Conservation (phyloP, 164 flowering plant genomes). For the Chimonanthus salicifolius region DNA sequence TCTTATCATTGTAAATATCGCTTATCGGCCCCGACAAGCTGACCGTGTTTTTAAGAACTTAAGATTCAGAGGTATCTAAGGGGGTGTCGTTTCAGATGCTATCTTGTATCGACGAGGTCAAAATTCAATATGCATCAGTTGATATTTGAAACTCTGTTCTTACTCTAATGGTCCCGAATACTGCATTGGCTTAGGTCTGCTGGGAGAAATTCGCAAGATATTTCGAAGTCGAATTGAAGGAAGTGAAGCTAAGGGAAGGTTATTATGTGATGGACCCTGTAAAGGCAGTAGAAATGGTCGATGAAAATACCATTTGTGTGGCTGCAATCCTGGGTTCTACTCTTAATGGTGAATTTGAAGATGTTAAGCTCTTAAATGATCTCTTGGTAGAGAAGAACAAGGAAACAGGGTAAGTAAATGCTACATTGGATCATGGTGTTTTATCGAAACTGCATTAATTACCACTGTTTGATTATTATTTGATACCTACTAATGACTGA, state of each 20-base stretch:
- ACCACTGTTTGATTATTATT: too few relatives aligned
- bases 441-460: too few relatives aligned
- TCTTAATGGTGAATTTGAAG: constrained; percentile 43
- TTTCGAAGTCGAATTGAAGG: too few relatives aligned
- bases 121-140: too few relatives aligned
- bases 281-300: constrained; percentile 11
- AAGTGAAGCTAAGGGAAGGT: constrained; percentile 15
- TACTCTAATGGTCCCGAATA: too few relatives aligned
- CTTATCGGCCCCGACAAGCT: too few relatives aligned
- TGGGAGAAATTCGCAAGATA: constrained; percentile 20
- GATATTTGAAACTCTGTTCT: too few relatives aligned
- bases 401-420: constrained; percentile 23
- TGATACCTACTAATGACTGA: too few relatives aligned
- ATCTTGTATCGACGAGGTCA: too few relatives aligned
- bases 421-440: background rate
- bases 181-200: constrained; percentile 27
- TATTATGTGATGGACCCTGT: constrained; percentile 42
- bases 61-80: too few relatives aligned
- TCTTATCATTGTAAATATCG: constrained; percentile 7
- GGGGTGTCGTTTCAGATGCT: too few relatives aligned
- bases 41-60: too few relatives aligned
- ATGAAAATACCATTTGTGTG: constrained; percentile 3
- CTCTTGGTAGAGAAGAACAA: constrained; percentile 32
- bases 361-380: constrained; percentile 40
- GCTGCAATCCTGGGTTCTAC: constrained; percentile 45